Conservation (phyloP, 176 grass and related monocot genomes). For the Panicum miliaceum region DNA sequence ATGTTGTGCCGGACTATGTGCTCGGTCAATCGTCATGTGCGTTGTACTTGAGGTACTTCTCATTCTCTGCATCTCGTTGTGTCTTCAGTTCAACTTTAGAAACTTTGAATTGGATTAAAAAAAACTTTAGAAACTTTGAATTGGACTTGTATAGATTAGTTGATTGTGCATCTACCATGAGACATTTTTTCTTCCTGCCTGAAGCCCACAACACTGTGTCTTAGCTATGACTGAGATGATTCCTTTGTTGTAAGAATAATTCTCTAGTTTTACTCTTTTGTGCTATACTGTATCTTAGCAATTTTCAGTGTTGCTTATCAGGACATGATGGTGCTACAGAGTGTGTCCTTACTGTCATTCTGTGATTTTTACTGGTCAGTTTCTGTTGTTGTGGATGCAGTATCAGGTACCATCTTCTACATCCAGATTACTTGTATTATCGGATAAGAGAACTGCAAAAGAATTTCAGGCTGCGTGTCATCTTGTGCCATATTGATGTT, state of each 20-base stretch:
- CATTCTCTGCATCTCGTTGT: background rate
- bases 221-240: background rate
- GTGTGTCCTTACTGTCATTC: background rate
- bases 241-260: background rate
- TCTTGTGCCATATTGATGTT: conserved; percentile 95
- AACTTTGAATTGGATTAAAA: background rate
- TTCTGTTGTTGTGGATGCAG: conserved; percentile 51
- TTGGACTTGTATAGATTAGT: background rate
- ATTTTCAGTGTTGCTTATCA: background rate
- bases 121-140: conserved; percentile 14
- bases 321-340: background rate
- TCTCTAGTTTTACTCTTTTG: background rate
- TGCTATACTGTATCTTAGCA: background rate
- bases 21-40: conserved; percentile 88
- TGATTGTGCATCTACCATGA: background rate
- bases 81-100: background rate
- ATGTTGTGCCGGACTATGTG: conserved; percentile 80
- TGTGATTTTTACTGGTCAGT: conserved; percentile 24
- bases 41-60: conserved; percentile 85
- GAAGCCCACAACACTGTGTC: background rate
- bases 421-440: conserved; percentile 97
- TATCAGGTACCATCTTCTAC: conserved; percentile 92
- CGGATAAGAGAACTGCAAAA: conserved; percentile 91
- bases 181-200: conserved; percentile 1
- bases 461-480: conserved; percentile 83